These are phyloP conservation scores for Poterioochromonas sp. DNA, from an alignment of 352 stramenopile species.

Conservation along the genomic window DNA sequence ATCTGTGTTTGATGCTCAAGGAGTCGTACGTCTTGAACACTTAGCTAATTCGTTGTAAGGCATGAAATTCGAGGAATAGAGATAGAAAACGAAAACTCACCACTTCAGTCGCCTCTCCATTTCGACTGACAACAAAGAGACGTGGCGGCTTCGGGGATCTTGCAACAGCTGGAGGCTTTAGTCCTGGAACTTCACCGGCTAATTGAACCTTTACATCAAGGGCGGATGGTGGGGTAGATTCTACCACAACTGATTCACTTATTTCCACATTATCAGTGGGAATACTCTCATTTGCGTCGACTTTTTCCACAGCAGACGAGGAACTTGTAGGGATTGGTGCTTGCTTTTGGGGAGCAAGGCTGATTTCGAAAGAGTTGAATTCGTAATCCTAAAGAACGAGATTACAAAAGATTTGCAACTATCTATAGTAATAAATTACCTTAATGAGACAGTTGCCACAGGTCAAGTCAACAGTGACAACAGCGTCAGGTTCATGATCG, in stretches of 20 bases:
- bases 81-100: conserved; percentile 20
- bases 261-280: conserved; percentile 13
- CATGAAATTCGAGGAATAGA: conserved; percentile 14
- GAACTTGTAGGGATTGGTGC: conserved; percentile 10
- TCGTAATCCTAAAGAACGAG: neutral
- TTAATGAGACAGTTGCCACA: too few relatives aligned
- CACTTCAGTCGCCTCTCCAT: conserved; percentile 12
- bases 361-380: conserved; percentile 11
- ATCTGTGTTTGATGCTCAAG: conserved; percentile 13
- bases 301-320: conserved; percentile 10
- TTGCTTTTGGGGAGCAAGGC: neutral
- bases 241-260: conserved; percentile 13
- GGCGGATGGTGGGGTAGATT: conserved; percentile 7
- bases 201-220: conserved; percentile 16
- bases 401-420: too few relatives aligned
- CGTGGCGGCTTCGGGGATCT: neutral
- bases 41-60: conserved; percentile 14
- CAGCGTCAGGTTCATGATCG: neutral
- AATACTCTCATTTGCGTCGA: conserved; percentile 13
- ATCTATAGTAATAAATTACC: too few relatives aligned
- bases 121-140: conserved; percentile 16
- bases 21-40: conserved; percentile 10
- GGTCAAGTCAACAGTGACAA: neutral
- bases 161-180: conserved; percentile 16
- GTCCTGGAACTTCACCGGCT: conserved; percentile 19